Base-by-base conservation (phyloP, 2,329 filamentous ascomycete species). In the Microsporum audouinii region DNA sequence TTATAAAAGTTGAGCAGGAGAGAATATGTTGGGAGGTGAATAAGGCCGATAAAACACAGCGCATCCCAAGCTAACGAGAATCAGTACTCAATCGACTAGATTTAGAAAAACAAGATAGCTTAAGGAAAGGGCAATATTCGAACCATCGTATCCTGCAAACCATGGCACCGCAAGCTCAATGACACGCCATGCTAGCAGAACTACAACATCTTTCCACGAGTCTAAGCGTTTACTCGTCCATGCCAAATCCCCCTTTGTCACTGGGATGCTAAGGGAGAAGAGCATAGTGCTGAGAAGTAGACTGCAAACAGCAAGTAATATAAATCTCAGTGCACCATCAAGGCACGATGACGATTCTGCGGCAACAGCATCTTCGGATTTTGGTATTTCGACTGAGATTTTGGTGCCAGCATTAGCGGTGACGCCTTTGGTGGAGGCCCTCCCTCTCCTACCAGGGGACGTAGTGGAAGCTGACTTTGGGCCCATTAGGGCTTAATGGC, bases 1-100 rank as follows among this genome's bases (percentile, higher is more conserved):
- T 79, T 75, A 80, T 95, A 96, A 77, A 95, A 96, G 59, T 84
- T 84, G 34, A 80, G 79, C 33, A 95, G 79, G 49, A 96, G 84
- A 70, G 88, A 88, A 64, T 88, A 83, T 68, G 84, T 83, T 49
- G 91, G 92, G 23, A 87, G 82, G 73, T 90, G 85, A 60, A 87
- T 86, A 47, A 96, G 78, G 63, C 89, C 72, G 62, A 83, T 82
- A 69, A 89, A 76, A 55, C 83, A 80, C 8, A 82, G 82, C 58
- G 88, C 77, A 71, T 89, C 87, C 36, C 61, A 59, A 17, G 61
- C 63, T 64, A 17, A 23, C 3, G 39, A 49, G 41, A 14, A 31
- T 57, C 12, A 55, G 31, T 12, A 34, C 14, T 34, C 6, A 5
- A 0, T 55, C 29, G 4, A n/a, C 36, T 34, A 3, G 5, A 23